phyloP scores from a whole-genome alignment of 2,329 filamentous ascomycete genomes.

The Lachnum nothofagi region DNA sequence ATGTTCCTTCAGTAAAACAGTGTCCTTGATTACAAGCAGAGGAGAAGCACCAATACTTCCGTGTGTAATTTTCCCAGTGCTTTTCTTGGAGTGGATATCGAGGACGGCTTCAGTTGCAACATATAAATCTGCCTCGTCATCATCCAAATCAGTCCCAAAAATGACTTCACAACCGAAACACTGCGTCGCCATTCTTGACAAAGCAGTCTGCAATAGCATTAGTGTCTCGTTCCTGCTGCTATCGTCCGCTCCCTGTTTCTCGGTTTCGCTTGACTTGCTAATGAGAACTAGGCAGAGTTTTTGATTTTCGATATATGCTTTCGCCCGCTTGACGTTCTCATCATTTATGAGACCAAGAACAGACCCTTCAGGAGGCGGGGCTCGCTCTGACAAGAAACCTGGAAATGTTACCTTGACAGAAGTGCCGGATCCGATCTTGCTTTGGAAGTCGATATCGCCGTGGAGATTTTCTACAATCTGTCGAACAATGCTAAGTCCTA shows the following conservation, averaged over 20 bases:
- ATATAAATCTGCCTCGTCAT: background rate
- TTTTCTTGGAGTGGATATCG: background rate
- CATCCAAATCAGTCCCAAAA: background rate
- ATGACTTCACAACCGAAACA: background rate
- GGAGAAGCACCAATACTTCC: background rate
- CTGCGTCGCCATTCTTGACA: background rate
- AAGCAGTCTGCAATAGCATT: background rate
- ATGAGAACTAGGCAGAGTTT: background rate
- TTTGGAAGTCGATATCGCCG: slow-evolving; percentile 56
- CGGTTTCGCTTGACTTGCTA: background rate
- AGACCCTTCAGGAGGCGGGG: background rate
- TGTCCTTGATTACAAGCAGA: background rate
- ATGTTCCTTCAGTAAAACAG: background rate
- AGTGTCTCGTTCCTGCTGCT: background rate
- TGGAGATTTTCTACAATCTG: slow-evolving; percentile 54
- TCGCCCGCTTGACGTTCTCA: background rate
- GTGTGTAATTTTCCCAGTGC: background rate
- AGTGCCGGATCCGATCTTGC: slow-evolving; percentile 49
- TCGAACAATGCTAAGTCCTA: slow-evolving; percentile 58
- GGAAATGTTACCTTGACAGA: slow-evolving; percentile 48
- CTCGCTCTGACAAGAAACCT: slow-evolving; percentile 16
- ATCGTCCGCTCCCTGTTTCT: background rate
- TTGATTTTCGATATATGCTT: background rate
- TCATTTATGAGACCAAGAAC: too few relatives aligned
- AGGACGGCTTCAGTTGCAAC: background rate